Conservation (phyloP, 2,329 filamentous ascomycete species). For the Biscogniauxia marginata region DNA sequence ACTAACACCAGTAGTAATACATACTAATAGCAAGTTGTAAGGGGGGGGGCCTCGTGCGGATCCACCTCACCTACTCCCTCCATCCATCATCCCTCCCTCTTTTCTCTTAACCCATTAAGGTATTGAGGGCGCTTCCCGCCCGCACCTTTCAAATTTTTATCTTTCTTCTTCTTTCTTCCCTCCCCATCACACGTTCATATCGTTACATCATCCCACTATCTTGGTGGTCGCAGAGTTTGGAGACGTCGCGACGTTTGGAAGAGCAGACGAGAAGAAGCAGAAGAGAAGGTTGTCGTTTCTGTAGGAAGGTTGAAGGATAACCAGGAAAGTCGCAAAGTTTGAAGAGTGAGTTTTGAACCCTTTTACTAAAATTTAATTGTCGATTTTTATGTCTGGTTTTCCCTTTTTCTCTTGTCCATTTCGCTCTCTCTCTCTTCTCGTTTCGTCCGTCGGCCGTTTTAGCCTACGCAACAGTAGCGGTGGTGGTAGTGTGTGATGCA, state of each 20-base stretch:
- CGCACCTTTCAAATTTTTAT: conserved; percentile 14
- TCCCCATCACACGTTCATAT: conserved; percentile 20
- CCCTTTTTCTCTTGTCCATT: neutral
- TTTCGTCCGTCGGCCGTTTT: too few species aligned
- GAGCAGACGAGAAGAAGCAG: conserved; percentile 19
- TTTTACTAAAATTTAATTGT: conserved; percentile 1
- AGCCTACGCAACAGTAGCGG: too few species aligned
- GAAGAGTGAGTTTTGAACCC: conserved; percentile 13
- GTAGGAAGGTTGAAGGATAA: conserved; percentile 13
- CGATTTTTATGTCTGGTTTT: neutral
- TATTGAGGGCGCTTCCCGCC: conserved; percentile 2
- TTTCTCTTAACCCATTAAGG: conserved; percentile 9
- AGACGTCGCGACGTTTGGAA: conserved; percentile 21
- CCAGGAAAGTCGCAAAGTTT: conserved; percentile 13
- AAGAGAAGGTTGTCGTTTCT: conserved; percentile 21
- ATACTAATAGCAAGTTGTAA: too few species aligned
- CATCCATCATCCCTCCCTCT: neutral
- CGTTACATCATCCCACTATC: conserved; percentile 12
- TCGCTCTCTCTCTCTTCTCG: too few species aligned
- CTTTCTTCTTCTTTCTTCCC: conserved; percentile 17
- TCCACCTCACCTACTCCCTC: conserved; percentile 15
- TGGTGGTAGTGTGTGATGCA: too few species aligned
- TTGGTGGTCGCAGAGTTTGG: conserved; percentile 31
- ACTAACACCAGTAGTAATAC: conserved; percentile 1
- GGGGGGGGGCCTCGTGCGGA: conserved; percentile 17